A percentile compares a stretch with the other conserved stretches of the same genome.
Evolutionary conservation across 495 filamentous ascomycete species (phyloP).

Genomic region (Aspergillus nidulans): DNA sequence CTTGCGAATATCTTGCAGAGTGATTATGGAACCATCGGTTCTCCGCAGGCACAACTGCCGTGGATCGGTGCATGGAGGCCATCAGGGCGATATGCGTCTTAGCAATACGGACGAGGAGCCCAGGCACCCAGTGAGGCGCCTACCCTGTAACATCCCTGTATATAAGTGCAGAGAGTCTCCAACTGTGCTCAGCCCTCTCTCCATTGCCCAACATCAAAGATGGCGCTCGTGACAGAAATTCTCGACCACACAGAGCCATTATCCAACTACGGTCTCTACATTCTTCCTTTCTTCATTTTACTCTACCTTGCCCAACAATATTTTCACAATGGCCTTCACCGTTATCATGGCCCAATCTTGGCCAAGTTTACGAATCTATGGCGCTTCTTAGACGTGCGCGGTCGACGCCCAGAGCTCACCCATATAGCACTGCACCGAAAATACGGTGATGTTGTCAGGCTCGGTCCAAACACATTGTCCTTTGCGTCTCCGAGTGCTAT

Average conservation of each 20-base stretch:
- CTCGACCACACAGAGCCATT: not conserved
- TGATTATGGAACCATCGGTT: not conserved
- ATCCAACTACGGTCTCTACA: constrained; percentile 2
- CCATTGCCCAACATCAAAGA: not conserved
- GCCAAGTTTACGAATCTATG: constrained; percentile 66
- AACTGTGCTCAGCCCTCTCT: no score
- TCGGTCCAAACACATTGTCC: constrained; percentile 60
- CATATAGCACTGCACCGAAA: constrained; percentile 64
- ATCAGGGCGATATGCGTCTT: not conserved
- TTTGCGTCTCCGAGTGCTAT: constrained; percentile 64
- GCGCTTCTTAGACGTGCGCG: constrained; percentile 63
- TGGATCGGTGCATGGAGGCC: not conserved
- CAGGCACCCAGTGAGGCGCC: no score
- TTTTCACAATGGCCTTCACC: constrained; percentile 5
- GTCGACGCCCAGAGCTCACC: constrained; percentile 57
- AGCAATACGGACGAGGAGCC: no score
- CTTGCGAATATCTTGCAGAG: not conserved
- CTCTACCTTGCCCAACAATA: not conserved
- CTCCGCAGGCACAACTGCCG: constrained; percentile 4
- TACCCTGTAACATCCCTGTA: not conserved
- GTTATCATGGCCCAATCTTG: constrained; percentile 57
- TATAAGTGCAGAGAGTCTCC: not conserved
- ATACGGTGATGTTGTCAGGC: constrained; percentile 66
- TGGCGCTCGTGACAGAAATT: constrained; percentile 6
- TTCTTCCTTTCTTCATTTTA: not conserved